These are phyloP conservation scores for Wickerhamomyces mucosus DNA, from an alignment of 805 yeast species.

Conservation along the genomic window DNA sequence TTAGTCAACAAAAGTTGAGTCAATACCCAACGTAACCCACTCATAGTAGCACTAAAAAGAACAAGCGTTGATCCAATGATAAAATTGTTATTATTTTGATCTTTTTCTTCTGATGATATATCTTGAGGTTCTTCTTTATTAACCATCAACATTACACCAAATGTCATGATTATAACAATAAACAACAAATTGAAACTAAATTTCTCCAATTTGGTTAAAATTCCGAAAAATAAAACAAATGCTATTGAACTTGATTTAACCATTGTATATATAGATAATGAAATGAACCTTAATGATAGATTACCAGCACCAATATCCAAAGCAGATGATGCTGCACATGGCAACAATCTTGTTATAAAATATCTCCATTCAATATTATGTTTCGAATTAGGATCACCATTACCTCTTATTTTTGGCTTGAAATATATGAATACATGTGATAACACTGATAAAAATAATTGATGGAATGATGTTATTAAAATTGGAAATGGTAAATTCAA, in stretches of 20 bases:
- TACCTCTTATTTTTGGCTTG: slow-evolving; percentile 7
- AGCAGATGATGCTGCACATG: slow-evolving; percentile 81
- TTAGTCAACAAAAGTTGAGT: slow-evolving; percentile 69
- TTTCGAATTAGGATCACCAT: slow-evolving; percentile 3
- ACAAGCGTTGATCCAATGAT: slow-evolving; percentile 65
- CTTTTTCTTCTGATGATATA: slow-evolving; percentile 12
- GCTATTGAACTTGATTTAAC: slow-evolving; percentile 81
- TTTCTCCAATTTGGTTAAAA: slow-evolving; percentile 67
- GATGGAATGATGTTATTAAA: slow-evolving; percentile 78
- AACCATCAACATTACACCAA: slow-evolving; percentile 86
- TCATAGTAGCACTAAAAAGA: slow-evolving; percentile 65
- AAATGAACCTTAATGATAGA: slow-evolving; percentile 66
- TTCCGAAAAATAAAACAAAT: slow-evolving; percentile 84
- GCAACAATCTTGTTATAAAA: slow-evolving; percentile 51
- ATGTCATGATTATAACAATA: slow-evolving; percentile 71
- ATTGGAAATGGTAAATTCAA: slow-evolving; percentile 78
- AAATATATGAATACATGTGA: slow-evolving; percentile 21
- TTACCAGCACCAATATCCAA: slow-evolving; percentile 94
- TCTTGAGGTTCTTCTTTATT: slow-evolving; percentile 25
- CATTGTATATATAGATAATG: slow-evolving; percentile 85
- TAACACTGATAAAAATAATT: slow-evolving; percentile 52
- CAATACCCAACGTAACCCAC: slow-evolving; percentile 92
- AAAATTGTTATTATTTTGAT: slow-evolving; percentile 13
- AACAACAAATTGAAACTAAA: slow-evolving; percentile 57
- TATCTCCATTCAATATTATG: slow-evolving; percentile 20